Conservation (phyloP, 129 eudicot genomes). For the Logfia minima region DNA sequence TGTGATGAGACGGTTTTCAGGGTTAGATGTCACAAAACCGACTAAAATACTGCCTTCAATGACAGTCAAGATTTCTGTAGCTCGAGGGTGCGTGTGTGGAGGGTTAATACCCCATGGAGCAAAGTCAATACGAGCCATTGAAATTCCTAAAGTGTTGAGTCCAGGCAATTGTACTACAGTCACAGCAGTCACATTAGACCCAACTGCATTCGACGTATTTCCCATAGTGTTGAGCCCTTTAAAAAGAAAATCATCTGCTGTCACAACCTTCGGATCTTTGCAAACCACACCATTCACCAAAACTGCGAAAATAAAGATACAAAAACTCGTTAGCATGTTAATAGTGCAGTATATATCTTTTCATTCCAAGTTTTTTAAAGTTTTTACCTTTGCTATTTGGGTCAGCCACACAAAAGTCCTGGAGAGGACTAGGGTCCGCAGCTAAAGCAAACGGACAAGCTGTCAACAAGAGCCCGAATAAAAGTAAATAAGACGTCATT, state of each 20-base stretch:
- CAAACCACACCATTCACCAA: conserved; percentile 32
- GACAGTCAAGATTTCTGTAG: no score
- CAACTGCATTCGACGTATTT: no score
- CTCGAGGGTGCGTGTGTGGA: no score
- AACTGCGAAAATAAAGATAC: background rate
- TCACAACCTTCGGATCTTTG: conserved; percentile 25
- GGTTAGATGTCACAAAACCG: no score
- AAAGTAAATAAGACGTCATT: conserved; percentile 25
- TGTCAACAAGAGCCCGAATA: conserved; percentile 19
- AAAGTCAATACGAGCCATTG: no score
- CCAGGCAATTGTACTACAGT: no score
- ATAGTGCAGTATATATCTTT: no score
- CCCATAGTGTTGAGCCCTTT: conserved; percentile 24
- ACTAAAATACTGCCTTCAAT: no score
- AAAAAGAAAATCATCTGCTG: conserved; percentile 33
- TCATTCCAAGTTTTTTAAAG: background rate
- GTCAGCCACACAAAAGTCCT: conserved; percentile 39
- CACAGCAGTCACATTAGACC: no score
- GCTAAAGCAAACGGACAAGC: conserved; percentile 26
- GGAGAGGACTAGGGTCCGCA: conserved; percentile 38
- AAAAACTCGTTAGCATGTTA: background rate
- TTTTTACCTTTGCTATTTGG: conserved; percentile 26
- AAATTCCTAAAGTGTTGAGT: no score
- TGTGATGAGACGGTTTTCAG: no score
- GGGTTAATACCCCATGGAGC: no score